A percentile compares a stretch with the other conserved stretches of the same genome.
These are phyloP conservation scores for Przewalskia tangutica DNA, from an alignment of 257 asterid species.

Conservation along the genomic window DNA sequence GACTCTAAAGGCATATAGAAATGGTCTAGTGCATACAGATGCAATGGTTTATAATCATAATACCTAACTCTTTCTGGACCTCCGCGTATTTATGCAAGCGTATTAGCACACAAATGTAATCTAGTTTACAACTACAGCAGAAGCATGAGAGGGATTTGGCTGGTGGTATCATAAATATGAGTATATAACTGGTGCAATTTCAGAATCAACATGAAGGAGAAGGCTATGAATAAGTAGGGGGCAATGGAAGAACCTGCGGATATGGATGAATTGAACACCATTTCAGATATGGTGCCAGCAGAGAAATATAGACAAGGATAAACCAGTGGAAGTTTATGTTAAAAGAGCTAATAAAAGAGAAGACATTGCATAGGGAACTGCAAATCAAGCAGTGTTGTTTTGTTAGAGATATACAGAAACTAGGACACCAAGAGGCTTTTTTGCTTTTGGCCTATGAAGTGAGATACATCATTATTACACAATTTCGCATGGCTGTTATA, in stretches of 20 bases:
- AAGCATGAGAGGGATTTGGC: too few species aligned
- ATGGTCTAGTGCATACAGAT: background rate
- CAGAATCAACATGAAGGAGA: too few species aligned
- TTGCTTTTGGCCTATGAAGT: background rate
- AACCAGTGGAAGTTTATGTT: too few species aligned
- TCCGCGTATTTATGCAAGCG: background rate
- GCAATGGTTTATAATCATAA: background rate
- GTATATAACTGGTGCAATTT: too few species aligned
- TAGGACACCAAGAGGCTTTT: background rate
- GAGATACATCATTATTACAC: background rate
- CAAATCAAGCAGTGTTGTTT: background rate
- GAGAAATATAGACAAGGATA: too few species aligned
- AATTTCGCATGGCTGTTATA: background rate
- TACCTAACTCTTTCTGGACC: background rate
- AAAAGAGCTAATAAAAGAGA: too few species aligned
- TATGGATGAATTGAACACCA: too few species aligned
- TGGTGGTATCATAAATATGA: too few species aligned
- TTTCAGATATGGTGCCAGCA: background rate
- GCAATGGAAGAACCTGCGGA: too few species aligned
- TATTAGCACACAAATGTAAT: background rate
- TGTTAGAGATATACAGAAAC: background rate
- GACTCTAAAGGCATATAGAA: background rate
- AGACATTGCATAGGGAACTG: too few species aligned
- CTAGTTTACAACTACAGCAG: background rate
- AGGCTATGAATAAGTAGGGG: too few species aligned